Conservation (phyloP, 305 asterid species). For the Fraxinus angustifolia region DNA sequence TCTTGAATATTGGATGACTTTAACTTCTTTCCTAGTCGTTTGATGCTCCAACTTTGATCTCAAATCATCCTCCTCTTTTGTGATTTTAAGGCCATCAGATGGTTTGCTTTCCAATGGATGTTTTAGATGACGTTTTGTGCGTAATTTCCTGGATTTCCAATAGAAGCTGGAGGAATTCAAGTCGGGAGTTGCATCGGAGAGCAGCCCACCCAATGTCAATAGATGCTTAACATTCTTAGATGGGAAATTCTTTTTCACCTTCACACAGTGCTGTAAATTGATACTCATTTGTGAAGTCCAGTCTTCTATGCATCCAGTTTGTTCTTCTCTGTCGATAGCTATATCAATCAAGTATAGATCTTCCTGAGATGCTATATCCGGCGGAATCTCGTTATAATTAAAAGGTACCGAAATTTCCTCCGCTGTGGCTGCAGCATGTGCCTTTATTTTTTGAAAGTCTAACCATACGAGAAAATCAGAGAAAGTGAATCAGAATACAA, state of each 20-base stretch:
- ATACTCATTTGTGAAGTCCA: conserved; percentile 74
- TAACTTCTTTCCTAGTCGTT: conserved; percentile 32
- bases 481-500: conserved; percentile 25
- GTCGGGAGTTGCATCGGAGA: conserved; percentile 34
- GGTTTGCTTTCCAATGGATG: conserved; percentile 28
- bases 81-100: conserved; percentile 20
- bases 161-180: conserved; percentile 36
- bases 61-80: conserved; percentile 25
- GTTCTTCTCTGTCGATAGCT: conserved; percentile 64
- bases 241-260: conserved; percentile 53
- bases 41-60: conserved; percentile 29
- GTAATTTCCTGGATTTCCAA: conserved; percentile 79
- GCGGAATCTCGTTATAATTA: conserved; percentile 51
- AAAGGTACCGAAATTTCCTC: conserved; percentile 61
- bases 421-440: conserved; percentile 68
- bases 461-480: conserved; percentile 20
- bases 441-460: conserved; percentile 82
- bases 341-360: conserved; percentile 64
- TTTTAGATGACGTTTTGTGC: conserved; percentile 54
- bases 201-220: conserved; percentile 57
- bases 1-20: conserved; percentile 68
- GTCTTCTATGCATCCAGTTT: conserved; percentile 42
- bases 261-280: conserved; percentile 68
- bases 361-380: conserved; percentile 55
- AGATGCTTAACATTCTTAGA: conserved; percentile 52